phyloP scores from a whole-genome alignment of 306 rosid species.

The Cucumis cinereus region DNA sequence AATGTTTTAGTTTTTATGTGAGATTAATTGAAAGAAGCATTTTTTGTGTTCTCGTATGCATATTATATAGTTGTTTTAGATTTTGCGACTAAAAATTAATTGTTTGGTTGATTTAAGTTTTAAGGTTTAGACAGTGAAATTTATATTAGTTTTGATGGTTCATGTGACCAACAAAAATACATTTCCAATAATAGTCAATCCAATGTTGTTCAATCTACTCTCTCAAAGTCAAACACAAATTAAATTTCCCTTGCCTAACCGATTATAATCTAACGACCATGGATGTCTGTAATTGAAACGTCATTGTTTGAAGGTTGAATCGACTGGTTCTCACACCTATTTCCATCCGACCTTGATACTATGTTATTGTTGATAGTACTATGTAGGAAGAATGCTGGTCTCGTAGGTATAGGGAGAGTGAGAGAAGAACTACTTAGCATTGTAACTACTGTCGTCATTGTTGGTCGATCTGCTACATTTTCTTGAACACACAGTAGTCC shows the following conservation, averaged over 20 bases:
- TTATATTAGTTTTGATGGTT: too few species aligned
- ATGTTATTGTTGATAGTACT: neutral
- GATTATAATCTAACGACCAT: neutral
- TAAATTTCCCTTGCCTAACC: too few species aligned
- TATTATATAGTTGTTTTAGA: too few species aligned
- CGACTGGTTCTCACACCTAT: neutral
- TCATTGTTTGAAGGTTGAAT: neutral
- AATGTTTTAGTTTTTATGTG: too few species aligned
- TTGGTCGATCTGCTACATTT: slow-evolving; percentile 18
- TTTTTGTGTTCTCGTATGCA: too few species aligned
- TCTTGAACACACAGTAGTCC: slow-evolving; percentile 30
- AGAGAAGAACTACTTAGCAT: slow-evolving; percentile 12
- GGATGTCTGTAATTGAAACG: neutral
- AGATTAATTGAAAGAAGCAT: too few species aligned
- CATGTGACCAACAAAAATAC: too few species aligned
- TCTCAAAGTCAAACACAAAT: neutral
- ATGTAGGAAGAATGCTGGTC: slow-evolving; percentile 4
- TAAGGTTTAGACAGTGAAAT: too few species aligned
- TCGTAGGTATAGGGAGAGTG: neutral
- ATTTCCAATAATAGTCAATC: too few species aligned
- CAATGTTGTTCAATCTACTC: neutral
- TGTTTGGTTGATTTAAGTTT: too few species aligned
- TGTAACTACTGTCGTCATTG: neutral
- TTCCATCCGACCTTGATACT: neutral
- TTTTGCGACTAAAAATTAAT: too few species aligned